phyloP scores from a whole-genome alignment of 495 filamentous ascomycete species.

The Beverwykella pulmonaria region DNA sequence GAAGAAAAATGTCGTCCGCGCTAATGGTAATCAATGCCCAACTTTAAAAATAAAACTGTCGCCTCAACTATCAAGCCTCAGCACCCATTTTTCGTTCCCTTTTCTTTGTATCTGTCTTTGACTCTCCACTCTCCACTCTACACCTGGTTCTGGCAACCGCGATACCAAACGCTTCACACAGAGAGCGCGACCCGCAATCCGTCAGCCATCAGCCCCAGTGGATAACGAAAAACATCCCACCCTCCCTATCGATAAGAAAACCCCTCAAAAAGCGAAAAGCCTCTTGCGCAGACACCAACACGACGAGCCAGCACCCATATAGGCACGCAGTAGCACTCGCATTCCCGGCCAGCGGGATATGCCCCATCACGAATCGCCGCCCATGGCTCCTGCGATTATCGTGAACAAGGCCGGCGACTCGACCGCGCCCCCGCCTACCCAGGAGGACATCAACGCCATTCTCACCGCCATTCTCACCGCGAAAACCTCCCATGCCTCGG shows the following conservation, averaged over 20 bases:
- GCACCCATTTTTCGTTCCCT: constrained; percentile 5
- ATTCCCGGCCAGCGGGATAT: constrained; percentile 47
- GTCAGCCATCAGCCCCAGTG: neutral
- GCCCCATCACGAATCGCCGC: constrained; percentile 66
- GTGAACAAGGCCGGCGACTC: constrained; percentile 58
- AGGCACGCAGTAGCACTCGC: neutral
- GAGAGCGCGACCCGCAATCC: neutral
- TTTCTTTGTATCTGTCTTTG: neutral
- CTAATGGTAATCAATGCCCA: constrained; percentile 13
- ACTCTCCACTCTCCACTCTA: constrained; percentile 20
- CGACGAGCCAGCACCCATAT: neutral
- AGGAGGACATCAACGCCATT: constrained; percentile 71
- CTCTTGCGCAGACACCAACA: neutral
- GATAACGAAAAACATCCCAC: constrained; percentile 13
- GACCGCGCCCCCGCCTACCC: constrained; percentile 61
- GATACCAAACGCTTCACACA: neutral
- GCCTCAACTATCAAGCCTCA: neutral
- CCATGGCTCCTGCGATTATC: constrained; percentile 61
- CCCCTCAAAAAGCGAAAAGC: constrained; percentile 3
- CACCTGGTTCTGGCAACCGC: neutral
- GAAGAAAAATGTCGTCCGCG: neutral
- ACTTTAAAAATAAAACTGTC: constrained; percentile 13
- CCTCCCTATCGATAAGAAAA: constrained; percentile 25
- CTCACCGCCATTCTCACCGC: constrained; percentile 76
- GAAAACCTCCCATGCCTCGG: constrained; percentile 79